Evolutionary conservation across 352 stramenopile species (phyloP).

Genomic region (Globisporangium parvum): DNA sequence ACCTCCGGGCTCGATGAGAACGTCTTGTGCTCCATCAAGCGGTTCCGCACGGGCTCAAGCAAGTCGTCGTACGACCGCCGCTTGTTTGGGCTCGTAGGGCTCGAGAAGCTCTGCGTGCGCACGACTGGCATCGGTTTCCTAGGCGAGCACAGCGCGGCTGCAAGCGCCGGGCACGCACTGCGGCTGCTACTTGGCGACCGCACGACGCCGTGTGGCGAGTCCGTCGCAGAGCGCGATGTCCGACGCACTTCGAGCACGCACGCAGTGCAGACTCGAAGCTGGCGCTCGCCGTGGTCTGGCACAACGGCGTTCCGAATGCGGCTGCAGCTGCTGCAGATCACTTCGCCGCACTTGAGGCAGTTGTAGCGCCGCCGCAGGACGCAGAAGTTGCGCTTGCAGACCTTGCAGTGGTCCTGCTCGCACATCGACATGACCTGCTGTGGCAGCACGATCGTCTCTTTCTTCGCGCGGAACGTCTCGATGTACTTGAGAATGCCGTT

Average conservation of each 20-base stretch:
- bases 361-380: constrained; percentile 69
- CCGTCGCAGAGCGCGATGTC: constrained; percentile 28
- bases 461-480: constrained; percentile 60
- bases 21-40: constrained; percentile 80
- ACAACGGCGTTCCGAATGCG: constrained; percentile 56
- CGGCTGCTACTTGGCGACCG: constrained; percentile 1
- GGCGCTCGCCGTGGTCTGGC: constrained; percentile 61
- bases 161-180: neutral
- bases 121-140: neutral
- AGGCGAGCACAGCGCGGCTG: neutral
- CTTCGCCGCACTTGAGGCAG: constrained; percentile 80
- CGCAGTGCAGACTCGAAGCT: constrained; percentile 72
- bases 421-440: constrained; percentile 73
- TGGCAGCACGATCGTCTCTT: constrained; percentile 67
- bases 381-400: constrained; percentile 76
- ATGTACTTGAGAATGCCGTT: constrained; percentile 86
- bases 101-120: constrained; percentile 47
- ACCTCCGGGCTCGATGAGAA: constrained; percentile 43
- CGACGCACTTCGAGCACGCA: constrained; percentile 69
- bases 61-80: constrained; percentile 71
- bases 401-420: constrained; percentile 60
- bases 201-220: constrained; percentile 9
- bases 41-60: constrained; percentile 62
- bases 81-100: constrained; percentile 16
- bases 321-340: constrained; percentile 75